Base-by-base conservation (phyloP, 1,139 yeast genomes). In the Sugiyamaella paludigena region DNA sequence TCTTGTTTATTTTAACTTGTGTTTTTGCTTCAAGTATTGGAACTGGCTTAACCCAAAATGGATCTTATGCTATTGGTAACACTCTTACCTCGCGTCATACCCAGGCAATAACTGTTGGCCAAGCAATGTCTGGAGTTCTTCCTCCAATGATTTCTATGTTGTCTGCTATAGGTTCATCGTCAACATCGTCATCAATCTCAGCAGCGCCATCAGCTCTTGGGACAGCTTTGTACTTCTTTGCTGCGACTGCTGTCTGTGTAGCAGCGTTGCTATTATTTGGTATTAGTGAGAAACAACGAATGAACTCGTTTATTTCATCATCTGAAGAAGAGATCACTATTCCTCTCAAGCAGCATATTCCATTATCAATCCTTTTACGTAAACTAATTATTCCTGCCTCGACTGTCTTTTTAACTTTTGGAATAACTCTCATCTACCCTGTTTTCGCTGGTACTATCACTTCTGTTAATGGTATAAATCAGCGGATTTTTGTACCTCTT, bases 21-120 rank as follows among this genome's bases (percentile, higher is more conserved):
- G 65, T 36, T 45, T 69, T 32, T 75, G 77, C 63, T 75, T 80
- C 67, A 39, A 61, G 72, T 60, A 1, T 68, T 70, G 59, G 76
- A 75, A 54, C 87, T 79, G 87, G 52, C 60, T 36, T 84, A 69
- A 83, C 94, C 5, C 98, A 92, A 63, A 92, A 88, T 61, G 98
- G 98, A 7, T 77, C 87, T 13, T 81, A 89, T 82, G 95, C 98
- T 1, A 75, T 87, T 30, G 94, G 87, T 2, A 87, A 86, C 60
- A 83, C 86, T 2, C 74, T 82, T 64, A 94, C 95, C 1, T 79
- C 88, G 2, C 75, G 80, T 2, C 87, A 82, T 63, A 87, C 91
- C 12, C 95, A 91, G 61, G 95, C 87, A 0, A 86, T 86, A 3
- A 87, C 92, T 86, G 89, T 89, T 5, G 98, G 98, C 1, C 96